Evolutionary conservation across 345 rosid genomes (phyloP), one percentile per base, ranked within the genome.

Genomic region (Isatis tinctoria): DNA sequence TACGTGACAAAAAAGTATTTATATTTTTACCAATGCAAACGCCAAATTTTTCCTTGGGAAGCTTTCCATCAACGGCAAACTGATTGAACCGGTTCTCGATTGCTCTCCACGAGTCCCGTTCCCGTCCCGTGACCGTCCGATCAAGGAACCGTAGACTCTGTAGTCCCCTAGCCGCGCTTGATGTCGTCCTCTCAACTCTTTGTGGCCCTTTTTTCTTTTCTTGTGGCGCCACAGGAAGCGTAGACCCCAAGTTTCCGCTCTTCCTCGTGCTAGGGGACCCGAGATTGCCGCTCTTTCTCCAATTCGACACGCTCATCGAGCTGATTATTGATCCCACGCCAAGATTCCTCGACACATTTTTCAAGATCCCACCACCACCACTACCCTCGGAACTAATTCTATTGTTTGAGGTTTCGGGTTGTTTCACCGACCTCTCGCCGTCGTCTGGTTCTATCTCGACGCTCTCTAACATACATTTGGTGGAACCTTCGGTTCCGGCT

Each of bases 141-240:
- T 94, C 97, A 43, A 94, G 89, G 76, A 94, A 94, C 67, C 93
- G 83, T n/a, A 94, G 82, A 67, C 91, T 88, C 53, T 87, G 82
- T 41, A 91, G 84, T 27, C 96, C 96, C 76, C 82, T 88, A 1
- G 89, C 85, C 0, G 92, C 95, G 1, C 86, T 65, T 0, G 97
- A 85, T 2, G 83, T 81, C 4, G 89, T 82, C 76, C 95, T 79
- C 54, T 83, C 79, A 8, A 85, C 74, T 66, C 59, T 84, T 0
- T 39, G 77, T 3, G 77, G 81, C 0, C 61, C 63, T 0, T 37
- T 0, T 63, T 65, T 17, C 27, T 53, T 67, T 37, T 3, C 28
- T 5, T 13, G 6, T 41, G n/a, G n/a, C n/a, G 52, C 53, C 17
- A 47, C 43, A 35, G 78, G 73, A 20, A 59, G 43, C 1, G 65